These are phyloP conservation scores for Euphorbia tirucalli DNA, from an alignment of 345 rosid species.

Conservation along the genomic window DNA sequence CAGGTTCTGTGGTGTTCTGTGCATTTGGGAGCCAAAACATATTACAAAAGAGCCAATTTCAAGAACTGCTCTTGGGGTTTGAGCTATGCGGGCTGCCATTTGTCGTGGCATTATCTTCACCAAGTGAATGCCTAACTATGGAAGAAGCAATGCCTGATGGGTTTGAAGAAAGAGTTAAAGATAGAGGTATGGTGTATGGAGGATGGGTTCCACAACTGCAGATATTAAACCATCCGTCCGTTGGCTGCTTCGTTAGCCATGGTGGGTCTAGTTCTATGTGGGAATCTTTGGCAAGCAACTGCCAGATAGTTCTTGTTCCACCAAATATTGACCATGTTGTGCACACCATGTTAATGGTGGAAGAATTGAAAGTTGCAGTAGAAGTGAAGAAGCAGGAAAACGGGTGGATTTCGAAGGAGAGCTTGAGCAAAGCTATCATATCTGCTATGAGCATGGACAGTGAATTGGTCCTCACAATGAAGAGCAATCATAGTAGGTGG, in stretches of 20 bases:
- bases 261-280: constrained; percentile 77
- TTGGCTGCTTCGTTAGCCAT: constrained; percentile 69
- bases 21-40: constrained; percentile 12
- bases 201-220: constrained; percentile 35
- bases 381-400: constrained; percentile 48
- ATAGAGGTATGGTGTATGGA: background rate
- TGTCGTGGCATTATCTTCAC: background rate
- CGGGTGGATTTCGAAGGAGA: constrained; percentile 33
- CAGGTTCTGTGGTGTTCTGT: constrained; percentile 13
- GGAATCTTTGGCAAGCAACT: constrained; percentile 59
- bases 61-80: constrained; percentile 10
- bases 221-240: constrained; percentile 46
- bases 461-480: constrained; percentile 12
- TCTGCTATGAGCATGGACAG: constrained; percentile 32
- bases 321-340: constrained; percentile 56
- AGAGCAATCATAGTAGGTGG: constrained; percentile 23
- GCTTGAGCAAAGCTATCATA: constrained; percentile 21
- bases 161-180: constrained; percentile 28
- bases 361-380: constrained; percentile 56
- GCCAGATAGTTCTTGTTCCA: constrained; percentile 61
- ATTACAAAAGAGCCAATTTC: background rate
- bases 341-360: constrained; percentile 49
- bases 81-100: constrained; percentile 8
- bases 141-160: constrained; percentile 34
- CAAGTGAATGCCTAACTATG: background rate